Conservation (phyloP, 2,329 filamentous ascomycete genomes). For the Aspergillus ibericus region DNA sequence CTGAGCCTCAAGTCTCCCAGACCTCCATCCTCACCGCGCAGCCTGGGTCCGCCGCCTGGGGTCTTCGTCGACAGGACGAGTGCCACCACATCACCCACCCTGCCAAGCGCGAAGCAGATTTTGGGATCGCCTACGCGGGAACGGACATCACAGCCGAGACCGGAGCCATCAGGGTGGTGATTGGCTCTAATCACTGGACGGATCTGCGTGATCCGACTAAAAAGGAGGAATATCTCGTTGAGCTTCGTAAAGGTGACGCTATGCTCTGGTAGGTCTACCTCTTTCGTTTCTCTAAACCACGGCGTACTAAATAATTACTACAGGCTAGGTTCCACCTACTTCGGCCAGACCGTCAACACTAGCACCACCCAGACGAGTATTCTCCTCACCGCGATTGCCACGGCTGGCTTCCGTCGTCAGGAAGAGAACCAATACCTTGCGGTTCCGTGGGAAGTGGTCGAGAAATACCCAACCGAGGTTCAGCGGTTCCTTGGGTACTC, state of each 20-base stretch:
- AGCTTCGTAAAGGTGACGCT: background rate
- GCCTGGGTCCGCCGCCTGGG: background rate
- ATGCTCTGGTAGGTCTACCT: background rate
- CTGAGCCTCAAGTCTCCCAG: background rate
- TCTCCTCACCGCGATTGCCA: background rate
- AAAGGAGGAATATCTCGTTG: background rate
- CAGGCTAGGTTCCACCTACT: background rate
- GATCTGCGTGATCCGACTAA: background rate
- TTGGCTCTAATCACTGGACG: background rate
- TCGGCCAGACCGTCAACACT: background rate
- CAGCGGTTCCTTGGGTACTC: background rate
- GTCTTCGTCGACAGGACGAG: background rate
- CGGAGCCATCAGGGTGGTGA: background rate
- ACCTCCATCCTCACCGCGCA: background rate
- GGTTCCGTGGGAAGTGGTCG: background rate
- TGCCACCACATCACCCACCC: background rate
- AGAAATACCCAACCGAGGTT: background rate
- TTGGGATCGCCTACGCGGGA: background rate
- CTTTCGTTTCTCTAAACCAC: too few species aligned
- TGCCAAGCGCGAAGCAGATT: background rate
- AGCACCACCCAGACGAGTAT: background rate
- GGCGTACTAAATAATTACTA: too few species aligned
- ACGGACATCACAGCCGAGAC: background rate
- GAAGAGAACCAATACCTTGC: slow-evolving; percentile 1
- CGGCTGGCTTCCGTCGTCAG: background rate